These are phyloP conservation scores for Hebeloma cylindrosporum DNA, from an alignment of 768 basidiomycete genomes.

Conservation along the genomic window DNA sequence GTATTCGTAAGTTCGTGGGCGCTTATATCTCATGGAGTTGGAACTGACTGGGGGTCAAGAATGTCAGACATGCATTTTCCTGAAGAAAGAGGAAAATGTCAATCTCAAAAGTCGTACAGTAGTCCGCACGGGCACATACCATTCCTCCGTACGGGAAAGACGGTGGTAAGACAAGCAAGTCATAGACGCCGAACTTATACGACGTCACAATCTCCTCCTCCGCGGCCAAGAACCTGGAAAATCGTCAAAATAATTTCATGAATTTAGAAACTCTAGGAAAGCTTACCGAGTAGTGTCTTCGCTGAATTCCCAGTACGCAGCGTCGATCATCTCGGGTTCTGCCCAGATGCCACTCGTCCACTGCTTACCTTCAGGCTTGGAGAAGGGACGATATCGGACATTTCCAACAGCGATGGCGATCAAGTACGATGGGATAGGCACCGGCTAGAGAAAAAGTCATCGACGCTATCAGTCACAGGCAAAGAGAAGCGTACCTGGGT, in stretches of 20 bases:
- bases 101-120: not conserved
- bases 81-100: conserved; percentile 22
- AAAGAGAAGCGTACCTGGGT: conserved; percentile 54
- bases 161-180: conserved; percentile 84
- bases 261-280: not conserved
- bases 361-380: conserved; percentile 53
- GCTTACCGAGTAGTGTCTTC: conserved; percentile 78
- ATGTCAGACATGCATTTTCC: conserved; percentile 90
- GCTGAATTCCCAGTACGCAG: conserved; percentile 83
- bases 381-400: conserved; percentile 69
- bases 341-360: conserved; percentile 92
- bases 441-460: conserved; percentile 46
- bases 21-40: not conserved
- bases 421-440: conserved; percentile 89
- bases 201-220: conserved; percentile 74
- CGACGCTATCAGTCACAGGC: not conserved
- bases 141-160: conserved; percentile 94
- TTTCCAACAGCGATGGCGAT: conserved; percentile 90
- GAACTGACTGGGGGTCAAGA: conserved; percentile 78
- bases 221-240: conserved; percentile 64
- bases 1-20: not conserved
- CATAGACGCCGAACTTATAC: conserved; percentile 87
- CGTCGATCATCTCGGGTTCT: conserved; percentile 79
- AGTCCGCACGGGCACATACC: conserved; percentile 42
- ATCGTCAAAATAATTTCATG: conserved; percentile 6